phyloP scores from a whole-genome alignment of 208 protist species.

The Leishmania aethiopica region DNA sequence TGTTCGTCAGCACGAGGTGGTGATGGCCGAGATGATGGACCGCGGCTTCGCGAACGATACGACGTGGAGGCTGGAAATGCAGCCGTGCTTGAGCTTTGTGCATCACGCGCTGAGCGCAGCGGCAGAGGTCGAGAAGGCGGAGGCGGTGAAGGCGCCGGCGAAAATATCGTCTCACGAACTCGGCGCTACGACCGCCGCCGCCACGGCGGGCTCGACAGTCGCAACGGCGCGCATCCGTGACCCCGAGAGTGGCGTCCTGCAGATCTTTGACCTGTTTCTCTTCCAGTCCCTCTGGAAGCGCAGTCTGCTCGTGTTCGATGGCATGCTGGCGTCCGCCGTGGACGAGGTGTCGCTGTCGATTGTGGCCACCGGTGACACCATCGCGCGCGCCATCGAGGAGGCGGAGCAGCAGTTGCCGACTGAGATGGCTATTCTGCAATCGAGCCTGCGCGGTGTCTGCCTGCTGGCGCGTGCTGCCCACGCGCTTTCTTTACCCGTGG shows the following conservation, averaged over 20 bases:
- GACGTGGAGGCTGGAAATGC: constrained; percentile 85
- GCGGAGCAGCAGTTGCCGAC: constrained; percentile 16
- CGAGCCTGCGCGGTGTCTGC: constrained; percentile 36
- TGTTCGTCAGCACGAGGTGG: constrained; percentile 91
- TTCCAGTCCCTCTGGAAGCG: constrained; percentile 59
- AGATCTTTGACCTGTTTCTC: constrained; percentile 47
- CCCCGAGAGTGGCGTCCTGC: not conserved
- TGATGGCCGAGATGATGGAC: constrained; percentile 90
- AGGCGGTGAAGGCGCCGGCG: constrained; percentile 15
- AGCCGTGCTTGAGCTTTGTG: constrained; percentile 23
- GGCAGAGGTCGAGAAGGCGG: not conserved
- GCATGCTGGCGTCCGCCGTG: constrained; percentile 42
- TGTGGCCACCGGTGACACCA: constrained; percentile 15
- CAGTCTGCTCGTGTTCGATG: constrained; percentile 55
- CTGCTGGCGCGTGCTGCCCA: constrained; percentile 29
- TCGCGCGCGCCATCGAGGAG: constrained; percentile 32
- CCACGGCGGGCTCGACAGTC: not conserved
- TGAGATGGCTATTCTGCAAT: constrained; percentile 36
- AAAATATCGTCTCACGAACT: constrained; percentile 11
- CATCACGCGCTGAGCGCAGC: constrained; percentile 9
- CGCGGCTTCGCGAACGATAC: constrained; percentile 79
- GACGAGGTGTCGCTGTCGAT: constrained; percentile 31
- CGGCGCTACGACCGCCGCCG: not conserved
- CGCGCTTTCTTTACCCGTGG: constrained; percentile 20
- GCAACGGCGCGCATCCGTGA: not conserved